Base-by-base conservation (phyloP, 2,329 filamentous ascomycete species). In the Botrytis deweyae region DNA sequence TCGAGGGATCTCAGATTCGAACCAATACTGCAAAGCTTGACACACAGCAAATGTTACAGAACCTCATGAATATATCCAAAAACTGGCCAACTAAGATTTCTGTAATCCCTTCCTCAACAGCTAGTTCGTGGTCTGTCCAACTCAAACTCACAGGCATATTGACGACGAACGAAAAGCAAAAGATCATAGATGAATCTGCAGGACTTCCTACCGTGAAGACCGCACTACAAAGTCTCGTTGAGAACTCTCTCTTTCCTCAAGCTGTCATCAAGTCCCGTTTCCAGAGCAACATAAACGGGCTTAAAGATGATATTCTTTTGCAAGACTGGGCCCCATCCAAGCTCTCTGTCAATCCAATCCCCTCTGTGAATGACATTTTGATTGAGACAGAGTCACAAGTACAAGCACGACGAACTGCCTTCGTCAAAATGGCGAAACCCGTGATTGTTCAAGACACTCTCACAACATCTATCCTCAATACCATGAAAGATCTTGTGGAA, bases 311-410 rank as follows among this genome's bases (percentile, higher is more conserved):
- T 4, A n/a, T 62, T 6, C 22, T 62, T 3, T 25, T 62, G 22
- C 20, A 62, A n/a, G 22, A 62, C 22, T 62, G 59, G 59, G 59
- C 59, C 7, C 20, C 59, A 40, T 20, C 6, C 25, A 1, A 63
- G 38, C 25, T 63, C 0, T 1, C 36, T 40, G 36, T 3, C 0
- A 14, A 4, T 4, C 5, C 36, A 4, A 1, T 3, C 20, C 38
- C 36, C 16, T 63, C 61, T 40, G 12, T 8, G 2, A 36, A 63
- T 20, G 36, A 63, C 20, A 42, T 42, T 42, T 63, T 8, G 61
- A 63, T 63, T 40, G 61, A 63, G 25, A 4, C 25, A 1, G 61
- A 63, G 38, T 4, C 36, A 1, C 38, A 63, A 2, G 14, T 42
- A 20, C 61, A 40, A 20, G 38, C 14, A n/a, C 38, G 61, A 42